Conservation (phyloP, 1,284 basidiomycete genomes). For the Neolentinus lepideus region DNA sequence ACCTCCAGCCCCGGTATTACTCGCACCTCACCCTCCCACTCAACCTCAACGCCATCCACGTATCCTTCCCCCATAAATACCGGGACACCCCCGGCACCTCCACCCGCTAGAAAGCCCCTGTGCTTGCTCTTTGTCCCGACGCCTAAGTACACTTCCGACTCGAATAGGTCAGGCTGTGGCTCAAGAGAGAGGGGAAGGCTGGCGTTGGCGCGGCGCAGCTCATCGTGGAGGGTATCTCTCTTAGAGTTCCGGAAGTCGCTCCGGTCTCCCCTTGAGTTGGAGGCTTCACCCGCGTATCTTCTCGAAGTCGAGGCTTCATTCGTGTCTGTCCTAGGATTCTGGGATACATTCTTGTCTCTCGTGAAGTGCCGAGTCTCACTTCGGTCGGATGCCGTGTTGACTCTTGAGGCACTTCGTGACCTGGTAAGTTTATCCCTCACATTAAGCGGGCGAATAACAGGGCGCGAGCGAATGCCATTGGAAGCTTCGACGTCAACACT, state of each 20-base stretch:
- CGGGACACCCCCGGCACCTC: slow-evolving; percentile 60
- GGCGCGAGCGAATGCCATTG: neutral
- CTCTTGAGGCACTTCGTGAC: neutral
- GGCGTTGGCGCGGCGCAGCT: slow-evolving; percentile 38
- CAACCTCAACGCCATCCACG: slow-evolving; percentile 36
- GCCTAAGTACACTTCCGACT: slow-evolving; percentile 35
- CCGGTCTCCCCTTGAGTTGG: neutral
- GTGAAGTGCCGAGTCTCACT: too few relatives aligned
- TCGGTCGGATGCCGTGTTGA: neutral
- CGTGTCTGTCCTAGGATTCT: too few relatives aligned
- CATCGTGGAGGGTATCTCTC: slow-evolving; percentile 58
- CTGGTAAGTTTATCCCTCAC: neutral
- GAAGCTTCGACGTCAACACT: neutral
- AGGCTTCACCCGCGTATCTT: neutral
- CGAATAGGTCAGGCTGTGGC: slow-evolving; percentile 2
- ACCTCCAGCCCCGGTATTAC: too few relatives aligned
- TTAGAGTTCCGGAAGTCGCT: slow-evolving; percentile 16
- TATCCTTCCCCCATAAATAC: slow-evolving; percentile 64
- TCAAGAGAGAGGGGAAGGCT: neutral
- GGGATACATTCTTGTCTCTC: too few relatives aligned
- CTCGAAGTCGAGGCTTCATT: neutral
- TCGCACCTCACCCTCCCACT: too few relatives aligned
- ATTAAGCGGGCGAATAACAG: slow-evolving; percentile 2
- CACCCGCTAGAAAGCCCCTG: slow-evolving; percentile 61
- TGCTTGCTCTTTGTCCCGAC: slow-evolving; percentile 45